A percentile compares a stretch with the other conserved stretches of the same genome.
Evolutionary conservation across 352 stramenopile genomes (phyloP).

Genomic region (Phytopythium delawarense): DNA sequence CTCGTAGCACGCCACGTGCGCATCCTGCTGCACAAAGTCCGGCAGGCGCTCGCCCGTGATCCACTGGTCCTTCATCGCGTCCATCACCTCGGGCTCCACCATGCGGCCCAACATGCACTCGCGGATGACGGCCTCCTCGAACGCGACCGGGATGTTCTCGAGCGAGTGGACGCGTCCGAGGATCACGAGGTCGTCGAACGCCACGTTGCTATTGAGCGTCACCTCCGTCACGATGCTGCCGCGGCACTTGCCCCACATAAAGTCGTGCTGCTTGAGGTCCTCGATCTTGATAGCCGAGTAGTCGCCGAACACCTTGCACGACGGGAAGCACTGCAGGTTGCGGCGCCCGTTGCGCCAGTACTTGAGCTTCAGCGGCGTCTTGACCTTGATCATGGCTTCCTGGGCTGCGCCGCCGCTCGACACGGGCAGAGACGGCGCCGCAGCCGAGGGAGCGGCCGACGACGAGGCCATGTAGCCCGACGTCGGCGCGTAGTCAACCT

Average conservation of each 20-base stretch:
- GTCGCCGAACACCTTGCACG: slow-evolving; percentile 88
- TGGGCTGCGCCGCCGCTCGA: slow-evolving; percentile 32
- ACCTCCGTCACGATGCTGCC: slow-evolving; percentile 80
- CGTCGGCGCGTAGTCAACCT: slow-evolving; percentile 26
- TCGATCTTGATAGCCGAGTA: slow-evolving; percentile 89
- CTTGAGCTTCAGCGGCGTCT: slow-evolving; percentile 81
- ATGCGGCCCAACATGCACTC: slow-evolving; percentile 83
- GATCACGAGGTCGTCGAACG: slow-evolving; percentile 78
- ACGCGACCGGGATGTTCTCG: slow-evolving; percentile 80
- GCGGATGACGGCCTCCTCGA: slow-evolving; percentile 77
- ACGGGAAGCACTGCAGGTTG: slow-evolving; percentile 88
- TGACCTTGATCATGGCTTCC: slow-evolving; percentile 87
- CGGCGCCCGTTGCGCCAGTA: slow-evolving; percentile 90
- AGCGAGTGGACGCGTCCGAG: slow-evolving; percentile 80
- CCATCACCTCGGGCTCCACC: slow-evolving; percentile 72
- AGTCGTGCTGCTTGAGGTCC: slow-evolving; percentile 86
- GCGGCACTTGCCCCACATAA: slow-evolving; percentile 89
- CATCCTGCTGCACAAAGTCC: slow-evolving; percentile 80
- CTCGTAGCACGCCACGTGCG: slow-evolving; percentile 72
- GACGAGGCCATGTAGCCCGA: slow-evolving; percentile 6
- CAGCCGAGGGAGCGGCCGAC: slow-evolving; percentile 3
- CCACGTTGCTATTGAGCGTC: slow-evolving; percentile 77
- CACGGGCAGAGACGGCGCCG: neutral
- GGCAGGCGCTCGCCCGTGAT: slow-evolving; percentile 76
- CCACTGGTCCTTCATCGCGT: slow-evolving; percentile 84